Percentiles rank a stretch among this genome's conserved stretches.
These are phyloP conservation scores for Dentiscutata heterogama DNA, from an alignment of 371 early-diverging fungal species.

Conservation along the genomic window DNA sequence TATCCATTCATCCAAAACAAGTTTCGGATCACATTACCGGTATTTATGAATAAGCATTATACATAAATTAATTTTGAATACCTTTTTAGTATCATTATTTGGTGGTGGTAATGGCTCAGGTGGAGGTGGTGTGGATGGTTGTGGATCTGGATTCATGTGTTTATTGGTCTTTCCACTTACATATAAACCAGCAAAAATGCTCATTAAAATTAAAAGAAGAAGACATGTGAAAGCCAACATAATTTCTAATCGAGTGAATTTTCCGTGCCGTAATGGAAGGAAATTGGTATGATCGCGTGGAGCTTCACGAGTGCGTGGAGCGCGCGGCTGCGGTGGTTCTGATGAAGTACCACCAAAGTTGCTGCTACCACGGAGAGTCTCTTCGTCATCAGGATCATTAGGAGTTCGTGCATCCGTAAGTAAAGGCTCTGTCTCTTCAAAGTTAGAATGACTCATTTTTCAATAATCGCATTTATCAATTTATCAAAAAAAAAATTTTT, in stretches of 20 bases:
- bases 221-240: slow-evolving; percentile 13
- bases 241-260: slow-evolving; percentile 17
- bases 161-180: slow-evolving; percentile 29
- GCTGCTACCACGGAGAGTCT: neutral
- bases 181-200: slow-evolving; percentile 43
- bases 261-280: slow-evolving; percentile 3
- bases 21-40: too few relatives aligned
- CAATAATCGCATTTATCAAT: too few relatives aligned
- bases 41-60: too few relatives aligned
- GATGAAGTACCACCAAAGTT: neutral
- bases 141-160: neutral
- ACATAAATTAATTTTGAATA: neutral
- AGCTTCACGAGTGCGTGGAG: slow-evolving; percentile 13
- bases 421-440: slow-evolving; percentile 20
- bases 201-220: slow-evolving; percentile 21
- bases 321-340: neutral
- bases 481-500: too few relatives aligned
- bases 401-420: slow-evolving; percentile 2
- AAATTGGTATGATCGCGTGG: slow-evolving; percentile 20
- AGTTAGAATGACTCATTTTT: slow-evolving; percentile 2
- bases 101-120: neutral
- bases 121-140: neutral
- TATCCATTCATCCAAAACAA: too few relatives aligned
- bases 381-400: slow-evolving; percentile 31
- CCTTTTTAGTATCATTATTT: slow-evolving; percentile 1